These are phyloP conservation scores for Fusarium nygamai DNA, from an alignment of 2,329 filamentous ascomycete genomes.

Conservation along the genomic window DNA sequence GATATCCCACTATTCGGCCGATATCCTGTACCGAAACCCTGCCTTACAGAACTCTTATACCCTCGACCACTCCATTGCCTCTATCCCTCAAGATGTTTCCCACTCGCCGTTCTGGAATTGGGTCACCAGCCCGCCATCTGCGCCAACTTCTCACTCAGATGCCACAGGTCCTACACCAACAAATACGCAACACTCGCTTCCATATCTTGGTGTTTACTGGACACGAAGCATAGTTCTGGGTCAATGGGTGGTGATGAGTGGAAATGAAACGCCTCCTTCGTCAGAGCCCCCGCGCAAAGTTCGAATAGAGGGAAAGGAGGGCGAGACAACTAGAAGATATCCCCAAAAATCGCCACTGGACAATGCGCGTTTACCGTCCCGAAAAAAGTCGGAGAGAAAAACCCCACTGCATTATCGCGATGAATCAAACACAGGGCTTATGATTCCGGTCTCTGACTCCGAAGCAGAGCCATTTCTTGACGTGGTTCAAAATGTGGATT, in stretches of 20 bases:
- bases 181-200: slow-evolving; percentile 42
- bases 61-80: slow-evolving; percentile 47
- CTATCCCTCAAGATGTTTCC: slow-evolving; percentile 43
- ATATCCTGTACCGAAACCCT: slow-evolving; percentile 52
- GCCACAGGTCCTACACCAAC: neutral
- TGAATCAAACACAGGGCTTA: slow-evolving; percentile 47
- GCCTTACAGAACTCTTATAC: slow-evolving; percentile 45
- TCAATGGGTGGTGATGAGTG: slow-evolving; percentile 53
- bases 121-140: slow-evolving; percentile 44
- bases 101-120: slow-evolving; percentile 53
- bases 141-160: slow-evolving; percentile 5
- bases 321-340: slow-evolving; percentile 27
- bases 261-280: slow-evolving; percentile 49
- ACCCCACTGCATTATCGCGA: slow-evolving; percentile 44
- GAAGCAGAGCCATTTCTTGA: slow-evolving; percentile 52
- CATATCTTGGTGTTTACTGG: slow-evolving; percentile 50
- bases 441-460: slow-evolving; percentile 49
- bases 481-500: slow-evolving; percentile 56
- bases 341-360: slow-evolving; percentile 38
- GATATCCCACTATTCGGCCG: slow-evolving; percentile 2
- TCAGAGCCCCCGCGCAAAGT: slow-evolving; percentile 48
- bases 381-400: slow-evolving; percentile 38
- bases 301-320: slow-evolving; percentile 42
- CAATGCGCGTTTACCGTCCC: slow-evolving; percentile 30
- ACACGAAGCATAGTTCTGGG: slow-evolving; percentile 49